Evolutionary conservation across 2,329 filamentous ascomycete genomes (phyloP).

Genomic region (Fusarium udum): DNA sequence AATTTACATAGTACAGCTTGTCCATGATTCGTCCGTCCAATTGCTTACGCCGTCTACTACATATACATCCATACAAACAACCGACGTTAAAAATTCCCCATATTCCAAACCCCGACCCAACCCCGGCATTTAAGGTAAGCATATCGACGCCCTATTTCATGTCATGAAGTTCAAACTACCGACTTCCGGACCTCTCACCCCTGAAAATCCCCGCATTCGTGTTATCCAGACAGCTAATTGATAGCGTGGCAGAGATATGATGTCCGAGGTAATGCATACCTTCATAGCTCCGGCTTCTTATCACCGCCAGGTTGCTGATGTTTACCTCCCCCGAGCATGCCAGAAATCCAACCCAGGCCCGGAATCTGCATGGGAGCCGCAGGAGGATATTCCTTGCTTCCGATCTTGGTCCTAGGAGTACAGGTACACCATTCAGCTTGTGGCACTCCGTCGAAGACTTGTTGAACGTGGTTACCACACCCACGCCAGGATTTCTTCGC

Average conservation of each 20-base stretch:
- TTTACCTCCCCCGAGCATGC: conserved; percentile 34
- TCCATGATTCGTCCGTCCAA: not conserved
- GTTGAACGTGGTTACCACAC: conserved; percentile 58
- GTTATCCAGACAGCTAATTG: not conserved
- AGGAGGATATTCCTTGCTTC: conserved; percentile 58
- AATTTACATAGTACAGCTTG: not conserved
- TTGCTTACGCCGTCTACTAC: not conserved
- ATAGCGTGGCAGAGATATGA: not conserved
- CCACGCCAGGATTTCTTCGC: conserved; percentile 61
- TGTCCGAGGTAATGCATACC: not conserved
- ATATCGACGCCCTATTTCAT: conserved; percentile 13
- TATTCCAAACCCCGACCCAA: not conserved
- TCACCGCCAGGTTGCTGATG: not conserved
- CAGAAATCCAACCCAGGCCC: conserved; percentile 52
- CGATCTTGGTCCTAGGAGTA: conserved; percentile 54
- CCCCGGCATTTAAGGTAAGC: not conserved
- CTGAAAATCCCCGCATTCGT: not conserved
- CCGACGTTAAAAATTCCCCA: not conserved
- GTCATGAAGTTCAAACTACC: conserved; percentile 10
- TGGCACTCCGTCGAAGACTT: conserved; percentile 55
- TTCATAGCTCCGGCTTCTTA: conserved; percentile 37
- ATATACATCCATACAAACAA: not conserved
- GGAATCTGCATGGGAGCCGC: conserved; percentile 52
- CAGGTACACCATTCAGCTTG: conserved; percentile 61
- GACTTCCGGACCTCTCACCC: not conserved